A percentile compares a stretch with the other conserved stretches of the same genome.
These are phyloP conservation scores for Mycena kentingensis DNA, from an alignment of 768 basidiomycete genomes.

Conservation along the genomic window DNA sequence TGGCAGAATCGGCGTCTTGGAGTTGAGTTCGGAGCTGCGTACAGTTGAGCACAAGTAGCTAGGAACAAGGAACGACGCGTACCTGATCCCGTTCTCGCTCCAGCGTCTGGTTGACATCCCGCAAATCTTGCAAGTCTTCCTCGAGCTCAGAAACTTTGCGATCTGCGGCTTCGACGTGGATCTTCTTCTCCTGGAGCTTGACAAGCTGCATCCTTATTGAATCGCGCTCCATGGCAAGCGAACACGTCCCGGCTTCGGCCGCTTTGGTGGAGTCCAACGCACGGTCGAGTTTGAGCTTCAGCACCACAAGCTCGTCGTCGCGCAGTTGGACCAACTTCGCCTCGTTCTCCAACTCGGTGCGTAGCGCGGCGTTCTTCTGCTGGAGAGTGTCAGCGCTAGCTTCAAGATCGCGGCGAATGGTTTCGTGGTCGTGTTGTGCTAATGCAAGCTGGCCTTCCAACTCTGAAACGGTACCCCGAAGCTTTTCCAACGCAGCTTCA, in stretches of 20 bases:
- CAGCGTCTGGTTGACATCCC: slow-evolving; percentile 50
- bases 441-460: slow-evolving; percentile 43
- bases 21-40: slow-evolving; percentile 38
- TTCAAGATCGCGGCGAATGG: slow-evolving; percentile 43
- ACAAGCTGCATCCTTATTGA: slow-evolving; percentile 41
- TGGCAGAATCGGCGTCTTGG: not conserved
- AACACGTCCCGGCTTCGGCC: slow-evolving; percentile 39
- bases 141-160: slow-evolving; percentile 58
- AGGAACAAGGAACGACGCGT: slow-evolving; percentile 17
- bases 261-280: slow-evolving; percentile 61
- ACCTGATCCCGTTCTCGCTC: slow-evolving; percentile 62
- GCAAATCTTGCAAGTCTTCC: slow-evolving; percentile 53
- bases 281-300: slow-evolving; percentile 65
- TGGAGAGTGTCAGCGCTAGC: slow-evolving; percentile 42
- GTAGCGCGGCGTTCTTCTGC: slow-evolving; percentile 43
- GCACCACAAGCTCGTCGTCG: slow-evolving; percentile 45
- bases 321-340: slow-evolving; percentile 41
- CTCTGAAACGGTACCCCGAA: slow-evolving; percentile 41
- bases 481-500: slow-evolving; percentile 43
- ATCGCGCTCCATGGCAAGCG: slow-evolving; percentile 44
- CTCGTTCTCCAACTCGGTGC: slow-evolving; percentile 44
- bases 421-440: slow-evolving; percentile 45
- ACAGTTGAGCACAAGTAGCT: slow-evolving; percentile 1
- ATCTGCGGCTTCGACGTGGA: slow-evolving; percentile 52
- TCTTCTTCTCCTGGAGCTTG: slow-evolving; percentile 43